Evolutionary conservation across 108 stramenopile genomes (phyloP), one percentile per base, ranked within the genome.

Genomic region (Parietichytrium sp.): DNA sequence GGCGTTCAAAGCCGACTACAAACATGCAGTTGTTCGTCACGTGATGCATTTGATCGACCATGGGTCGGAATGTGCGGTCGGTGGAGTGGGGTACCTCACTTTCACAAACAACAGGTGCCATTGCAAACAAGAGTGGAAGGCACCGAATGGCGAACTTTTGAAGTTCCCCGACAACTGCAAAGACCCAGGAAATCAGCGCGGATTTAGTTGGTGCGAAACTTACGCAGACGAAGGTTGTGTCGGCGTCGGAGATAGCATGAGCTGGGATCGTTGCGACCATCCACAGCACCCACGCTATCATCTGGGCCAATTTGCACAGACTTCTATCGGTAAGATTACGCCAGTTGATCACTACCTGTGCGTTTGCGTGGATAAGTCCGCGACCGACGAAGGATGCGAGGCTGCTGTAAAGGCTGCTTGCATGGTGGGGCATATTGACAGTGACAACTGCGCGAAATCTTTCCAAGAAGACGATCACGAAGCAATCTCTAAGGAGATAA

Each of bases 271-370:
- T n/a, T 72, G 61, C 42, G 61, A 72, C 20, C 10, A 33, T 33
- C 61, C 61, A 6, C 29, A 12, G 16, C 36, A 72, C 23, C 61
- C 61, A 25, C 61, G 61, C 2, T 72, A 72, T 2, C 61, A 72
- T 20, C 61, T 42, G 33, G 61, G 61, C 33, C 61, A 72, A 2
- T 72, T 72, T 1, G 33, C 45, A 10, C 45, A 33, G n/a, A 72
- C 61, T 15, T 6, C 15, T 6, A 42, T 42, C 10, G 61, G 61
- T n/a, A 16, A 42, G 20, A 42, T 72, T 10, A 45, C 61, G 8
- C 61, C 61, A n/a, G 61, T 72, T 16, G 61, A 72, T 20, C 61
- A 72, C 61, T 72, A 72, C 61, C 33, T 72, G 15, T 72, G 61
- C 42, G 61, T 2, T 15, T 72, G 61, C 42, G 61, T 72, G 8